Base-by-base conservation (phyloP, 2,329 filamentous ascomycete species). In the Cryphonectria radicalis region DNA sequence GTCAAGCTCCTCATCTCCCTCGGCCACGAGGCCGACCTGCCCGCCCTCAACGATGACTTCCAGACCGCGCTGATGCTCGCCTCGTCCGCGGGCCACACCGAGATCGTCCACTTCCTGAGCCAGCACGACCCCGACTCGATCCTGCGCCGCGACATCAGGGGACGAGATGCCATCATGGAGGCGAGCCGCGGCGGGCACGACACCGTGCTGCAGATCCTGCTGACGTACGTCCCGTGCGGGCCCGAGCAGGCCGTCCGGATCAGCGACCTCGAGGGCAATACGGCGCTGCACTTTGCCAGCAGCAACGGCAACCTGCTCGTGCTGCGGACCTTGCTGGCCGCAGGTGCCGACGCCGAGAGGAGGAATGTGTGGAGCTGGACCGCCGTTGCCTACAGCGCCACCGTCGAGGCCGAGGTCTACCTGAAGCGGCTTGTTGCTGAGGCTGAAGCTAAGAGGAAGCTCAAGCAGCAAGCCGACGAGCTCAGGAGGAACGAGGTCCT, bases 11-110 rank as follows among this genome's bases (percentile, higher is more conserved):
- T 97, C 40, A 85, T 97, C 73, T 84, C 87, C n/a, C 85, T 89
- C 6, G 92, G 92, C 70, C 94, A 97, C 79, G 93, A 97, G 80
- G 79, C 67, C 66, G 71, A 72, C 6, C 89, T 90, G 66, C 89
- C 94, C 42, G 92, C 91, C 17, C 86, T 94, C 74, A 97, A 97
- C 80, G 92, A 93, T 76, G 86, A 91, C 73, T 89, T 93, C 77
- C 91, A 95, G 77, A 97, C 94, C 0, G 91, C 94, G 0, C 84
- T 97, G 65, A 94, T 95, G 89, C 86, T 96, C 3, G 94, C 94
- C 14, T 89, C 92, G 0, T 83, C 82, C 8, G 86, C 86, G 1
- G 91, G 92, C 19, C 91, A 93, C 76, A 90, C 91, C 74, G 91
- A 93, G 66, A 88, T 93, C 32, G 93, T 94, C 19, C 89, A 92